Evolutionary conservation across 192 early-diverging fungal species (phyloP).

Genomic region (Backusella psychrophila): DNA sequence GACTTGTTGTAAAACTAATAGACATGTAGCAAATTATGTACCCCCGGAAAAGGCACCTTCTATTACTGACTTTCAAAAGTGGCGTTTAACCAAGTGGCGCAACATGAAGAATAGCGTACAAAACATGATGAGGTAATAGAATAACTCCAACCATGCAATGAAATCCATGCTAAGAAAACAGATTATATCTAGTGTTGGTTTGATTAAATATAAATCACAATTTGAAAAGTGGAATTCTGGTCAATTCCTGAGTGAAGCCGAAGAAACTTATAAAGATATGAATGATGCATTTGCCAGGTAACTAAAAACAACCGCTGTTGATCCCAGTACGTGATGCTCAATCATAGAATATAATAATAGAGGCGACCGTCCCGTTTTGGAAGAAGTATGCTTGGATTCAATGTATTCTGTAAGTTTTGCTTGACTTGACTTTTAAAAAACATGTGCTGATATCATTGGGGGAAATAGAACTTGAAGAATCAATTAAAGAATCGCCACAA

Average conservation of each 20-base stretch:
- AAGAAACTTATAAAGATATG: conserved; percentile 62
- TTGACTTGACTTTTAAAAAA: background rate
- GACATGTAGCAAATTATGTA: conserved; percentile 47
- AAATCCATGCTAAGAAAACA: background rate
- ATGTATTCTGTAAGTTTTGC: conserved; percentile 47
- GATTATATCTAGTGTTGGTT: conserved; percentile 36
- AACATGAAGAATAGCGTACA: conserved; percentile 48
- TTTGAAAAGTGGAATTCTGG: conserved; percentile 56
- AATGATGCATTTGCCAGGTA: conserved; percentile 64
- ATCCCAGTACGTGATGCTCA: background rate
- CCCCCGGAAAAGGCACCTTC: conserved; percentile 49
- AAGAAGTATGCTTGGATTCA: conserved; percentile 56
- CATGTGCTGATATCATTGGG: background rate
- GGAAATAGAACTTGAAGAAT: conserved; percentile 53
- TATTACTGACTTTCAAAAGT: conserved; percentile 46
- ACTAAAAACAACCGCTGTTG: background rate
- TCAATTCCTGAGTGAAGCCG: conserved; percentile 55
- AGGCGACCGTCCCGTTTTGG: conserved; percentile 55
- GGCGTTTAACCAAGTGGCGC: conserved; percentile 48
- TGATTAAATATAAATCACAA: conserved; percentile 49
- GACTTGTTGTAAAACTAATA: background rate
- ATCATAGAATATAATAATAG: conserved; percentile 8
- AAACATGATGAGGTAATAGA: conserved; percentile 35
- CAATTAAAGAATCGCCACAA: conserved; percentile 56
- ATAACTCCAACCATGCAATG: no score